Evolutionary conservation across 148 eudicot genomes (phyloP), one percentile per base, ranked within the genome.

Genomic region (Amaranthus palmeri): DNA sequence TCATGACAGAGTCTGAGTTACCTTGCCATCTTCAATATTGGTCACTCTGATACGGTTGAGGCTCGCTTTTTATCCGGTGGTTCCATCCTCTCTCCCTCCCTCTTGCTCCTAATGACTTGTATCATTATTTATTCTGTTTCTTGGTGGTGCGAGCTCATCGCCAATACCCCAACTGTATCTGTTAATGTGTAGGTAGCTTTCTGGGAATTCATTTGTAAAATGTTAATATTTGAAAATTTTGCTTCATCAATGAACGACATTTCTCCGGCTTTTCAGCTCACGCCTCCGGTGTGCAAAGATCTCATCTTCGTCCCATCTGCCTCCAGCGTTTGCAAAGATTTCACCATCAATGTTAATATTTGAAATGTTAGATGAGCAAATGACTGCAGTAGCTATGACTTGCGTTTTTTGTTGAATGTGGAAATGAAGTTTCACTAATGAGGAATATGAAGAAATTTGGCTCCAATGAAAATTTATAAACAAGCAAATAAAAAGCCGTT

Each of bases 161-260:
- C 36, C 36, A 61, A 43, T 53, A 15, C 63, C 25, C 5, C 51
- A 25, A 25, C 52, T 14, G 12, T 52, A 42, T 43, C 11, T 66
- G 54, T 67, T 68, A 10, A 72, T 50, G 58, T 62, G 70, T 68
- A 18, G 41, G 36, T 17, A 14, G 42, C 14, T 46, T 64, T 13
- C 11, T 48, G 2, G 54, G 18, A 61, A 65, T 56, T 64, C 67
- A 67, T 54, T 17, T 46, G 36, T 17, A 44, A 47, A 44, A 63
- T 70, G 64, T 70, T 45, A 14, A 57, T 52, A 48, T 61, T 50
- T 13, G 58, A 51, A 67, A 25, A 59, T 77, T 70, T 56, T 70
- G 51, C 7, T 18, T 54, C 25, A 44, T 13, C 53, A 67, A 61
- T 55, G 56, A 62, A 60, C 36, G 56, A 54, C 58, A 41, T 25